These are phyloP conservation scores for Toxicodendron radicans DNA, from an alignment of 345 rosid genomes.

Conservation along the genomic window DNA sequence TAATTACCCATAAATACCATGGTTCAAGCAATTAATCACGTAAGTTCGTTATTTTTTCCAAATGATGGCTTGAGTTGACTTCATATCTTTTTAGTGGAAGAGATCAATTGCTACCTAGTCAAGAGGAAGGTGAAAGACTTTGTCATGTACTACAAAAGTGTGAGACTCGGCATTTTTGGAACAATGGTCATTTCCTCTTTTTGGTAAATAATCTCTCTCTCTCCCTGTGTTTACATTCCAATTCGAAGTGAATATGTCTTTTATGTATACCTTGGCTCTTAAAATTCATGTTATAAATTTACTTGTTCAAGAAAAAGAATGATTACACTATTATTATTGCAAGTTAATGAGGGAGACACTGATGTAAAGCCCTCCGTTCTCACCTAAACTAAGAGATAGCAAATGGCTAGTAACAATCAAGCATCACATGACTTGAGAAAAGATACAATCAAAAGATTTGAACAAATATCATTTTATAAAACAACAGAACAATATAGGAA, in stretches of 20 bases:
- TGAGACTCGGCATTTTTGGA: slow-evolving; percentile 51
- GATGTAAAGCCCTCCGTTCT: too few species aligned
- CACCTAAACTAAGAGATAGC: too few species aligned
- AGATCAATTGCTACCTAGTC: slow-evolving; percentile 73
- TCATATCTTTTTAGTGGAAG: slow-evolving; percentile 44
- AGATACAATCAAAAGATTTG: neutral
- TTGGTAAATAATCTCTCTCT: slow-evolving; percentile 49
- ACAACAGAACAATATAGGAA: neutral
- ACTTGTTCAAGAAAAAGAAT: neutral
- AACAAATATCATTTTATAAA: neutral
- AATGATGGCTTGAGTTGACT: neutral
- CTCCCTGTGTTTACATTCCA: neutral
- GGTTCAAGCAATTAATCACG: neutral
- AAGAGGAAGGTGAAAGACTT: slow-evolving; percentile 61
- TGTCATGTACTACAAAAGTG: slow-evolving; percentile 39
- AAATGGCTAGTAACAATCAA: too few species aligned
- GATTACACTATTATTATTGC: too few species aligned
- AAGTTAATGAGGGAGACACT: too few species aligned
- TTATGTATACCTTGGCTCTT: neutral
- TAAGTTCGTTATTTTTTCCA: neutral
- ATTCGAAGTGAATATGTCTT: neutral
- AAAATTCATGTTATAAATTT: neutral
- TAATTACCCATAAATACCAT: neutral
- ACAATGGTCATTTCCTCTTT: slow-evolving; percentile 68
- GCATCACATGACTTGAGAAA: neutral